Conservation (phyloP, 2,329 filamentous ascomycete genomes). For the Exophiala spinifera region DNA sequence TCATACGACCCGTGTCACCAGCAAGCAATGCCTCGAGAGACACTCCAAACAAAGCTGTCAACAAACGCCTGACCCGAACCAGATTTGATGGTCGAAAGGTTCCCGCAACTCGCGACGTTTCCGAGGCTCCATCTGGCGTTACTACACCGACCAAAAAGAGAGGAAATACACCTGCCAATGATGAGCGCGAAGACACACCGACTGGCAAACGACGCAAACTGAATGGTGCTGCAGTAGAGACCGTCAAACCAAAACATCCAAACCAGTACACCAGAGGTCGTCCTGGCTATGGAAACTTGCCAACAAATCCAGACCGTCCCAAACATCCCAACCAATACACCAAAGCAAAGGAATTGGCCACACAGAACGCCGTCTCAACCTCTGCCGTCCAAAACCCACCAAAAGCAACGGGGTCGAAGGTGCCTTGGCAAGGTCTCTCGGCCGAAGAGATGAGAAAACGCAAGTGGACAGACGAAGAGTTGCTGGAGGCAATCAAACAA, state of each 20-base stretch:
- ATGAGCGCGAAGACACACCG: constrained; percentile 20
- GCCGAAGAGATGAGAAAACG: constrained; percentile 11
- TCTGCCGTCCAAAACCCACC: neutral
- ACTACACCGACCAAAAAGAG: constrained; percentile 22
- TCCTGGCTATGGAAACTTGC: neutral
- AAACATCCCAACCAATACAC: constrained; percentile 19
- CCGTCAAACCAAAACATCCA: constrained; percentile 22
- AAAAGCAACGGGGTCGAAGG: constrained; percentile 6
- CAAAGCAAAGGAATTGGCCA: constrained; percentile 18
- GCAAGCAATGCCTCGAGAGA: constrained; percentile 14
- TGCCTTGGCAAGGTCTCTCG: constrained; percentile 17
- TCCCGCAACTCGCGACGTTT: constrained; percentile 26
- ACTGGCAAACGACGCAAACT: constrained; percentile 24
- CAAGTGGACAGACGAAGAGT: constrained; percentile 28
- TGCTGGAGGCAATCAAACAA: constrained; percentile 23
- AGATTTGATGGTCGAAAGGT: constrained; percentile 28
- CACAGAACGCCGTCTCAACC: constrained; percentile 2
- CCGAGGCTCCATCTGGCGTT: constrained; percentile 20
- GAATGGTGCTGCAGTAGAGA: constrained; percentile 8
- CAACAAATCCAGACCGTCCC: neutral
- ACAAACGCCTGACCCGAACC: constrained; percentile 25
- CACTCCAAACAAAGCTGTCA: constrained; percentile 19
- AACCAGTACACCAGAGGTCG: constrained; percentile 23
- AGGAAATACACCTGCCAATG: constrained; percentile 14
- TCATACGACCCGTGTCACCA: constrained; percentile 19